Evolutionary conservation across 2,329 filamentous ascomycete species (phyloP), one percentile per base, ranked within the genome.

Genomic region (Penicillium sp.): DNA sequence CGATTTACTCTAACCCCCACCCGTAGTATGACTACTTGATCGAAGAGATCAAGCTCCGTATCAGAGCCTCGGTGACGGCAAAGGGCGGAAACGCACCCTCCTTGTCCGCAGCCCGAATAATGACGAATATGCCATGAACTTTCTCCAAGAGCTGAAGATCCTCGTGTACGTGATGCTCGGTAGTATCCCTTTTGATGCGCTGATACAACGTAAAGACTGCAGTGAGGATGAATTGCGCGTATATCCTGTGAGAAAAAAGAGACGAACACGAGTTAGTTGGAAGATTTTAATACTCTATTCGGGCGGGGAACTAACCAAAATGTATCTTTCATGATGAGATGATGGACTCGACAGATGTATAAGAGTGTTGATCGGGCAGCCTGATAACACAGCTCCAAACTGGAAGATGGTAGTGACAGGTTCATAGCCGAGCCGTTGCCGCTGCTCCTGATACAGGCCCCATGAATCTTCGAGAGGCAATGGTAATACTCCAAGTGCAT

Each of bases 191-290:
- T 4, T 8, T 41, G 51, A 54, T 31, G n/a, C 54, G 54, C 17
- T 50, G 54, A 17, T 57, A 57, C 4, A 57, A 38, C 8, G 47
- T 37, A 28, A 57, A 31, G 15, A 51, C 54, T 5, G 54, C 54
- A 5, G 54, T 57, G 11, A 57, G n/a, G 11, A 57, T 49, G 11
- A 51, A 57, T 17, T 57, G 54, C 25, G 54, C 54, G 15, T 57
- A 57, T 14, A 57, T 57, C 54, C 54, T 57, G 17, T n/a, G 4
- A 31, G 47, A 25, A 2, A 20, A 41, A 17, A 41, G 11, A 5
- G 34, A n/a, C 15, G 25, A 3, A 39, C 17, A 25, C 10, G 11
- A 8, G 49, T 51, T 8, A 51, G 34, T n/a, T 25, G 6, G 4
- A 37, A 22, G 45, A 22, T 34, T 20, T 6, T 15, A 6, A 17